These are phyloP conservation scores for Coemansia sp. DNA, from an alignment of 192 early-diverging fungal species.

Conservation along the genomic window DNA sequence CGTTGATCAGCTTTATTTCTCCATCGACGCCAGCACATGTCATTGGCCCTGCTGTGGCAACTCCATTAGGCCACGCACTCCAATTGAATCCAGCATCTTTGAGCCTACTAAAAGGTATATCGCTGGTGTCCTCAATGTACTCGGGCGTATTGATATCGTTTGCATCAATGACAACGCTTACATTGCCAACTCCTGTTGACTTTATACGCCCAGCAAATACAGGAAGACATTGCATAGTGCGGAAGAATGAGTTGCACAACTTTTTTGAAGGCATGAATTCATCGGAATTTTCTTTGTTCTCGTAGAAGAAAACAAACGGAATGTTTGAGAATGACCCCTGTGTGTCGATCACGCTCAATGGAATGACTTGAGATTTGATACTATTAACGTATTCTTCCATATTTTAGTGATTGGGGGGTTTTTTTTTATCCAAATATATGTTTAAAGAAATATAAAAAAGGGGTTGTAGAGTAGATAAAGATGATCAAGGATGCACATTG, in stretches of 20 bases:
- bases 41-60: slow-evolving; percentile 40
- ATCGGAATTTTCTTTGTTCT: slow-evolving; percentile 14
- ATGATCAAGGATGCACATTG: neutral
- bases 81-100: slow-evolving; percentile 25
- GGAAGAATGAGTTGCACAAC: slow-evolving; percentile 31
- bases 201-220: slow-evolving; percentile 30
- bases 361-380: slow-evolving; percentile 34
- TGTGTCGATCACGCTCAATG: slow-evolving; percentile 33
- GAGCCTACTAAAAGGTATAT: slow-evolving; percentile 26
- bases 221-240: slow-evolving; percentile 26
- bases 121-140: slow-evolving; percentile 26
- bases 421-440: neutral
- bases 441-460: neutral
- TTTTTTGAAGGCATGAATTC: slow-evolving; percentile 32
- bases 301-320: slow-evolving; percentile 48
- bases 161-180: slow-evolving; percentile 31
- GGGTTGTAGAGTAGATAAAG: neutral
- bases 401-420: neutral
- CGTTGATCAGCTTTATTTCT: slow-evolving; percentile 46
- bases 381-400: slow-evolving; percentile 17
- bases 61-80: slow-evolving; percentile 41
- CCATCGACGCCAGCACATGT: slow-evolving; percentile 17
- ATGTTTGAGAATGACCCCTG: slow-evolving; percentile 51
- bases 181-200: slow-evolving; percentile 20
- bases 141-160: slow-evolving; percentile 38